These are phyloP conservation scores for Wallacemonas sp. DNA, from an alignment of 208 protist genomes.

Conservation along the genomic window DNA sequence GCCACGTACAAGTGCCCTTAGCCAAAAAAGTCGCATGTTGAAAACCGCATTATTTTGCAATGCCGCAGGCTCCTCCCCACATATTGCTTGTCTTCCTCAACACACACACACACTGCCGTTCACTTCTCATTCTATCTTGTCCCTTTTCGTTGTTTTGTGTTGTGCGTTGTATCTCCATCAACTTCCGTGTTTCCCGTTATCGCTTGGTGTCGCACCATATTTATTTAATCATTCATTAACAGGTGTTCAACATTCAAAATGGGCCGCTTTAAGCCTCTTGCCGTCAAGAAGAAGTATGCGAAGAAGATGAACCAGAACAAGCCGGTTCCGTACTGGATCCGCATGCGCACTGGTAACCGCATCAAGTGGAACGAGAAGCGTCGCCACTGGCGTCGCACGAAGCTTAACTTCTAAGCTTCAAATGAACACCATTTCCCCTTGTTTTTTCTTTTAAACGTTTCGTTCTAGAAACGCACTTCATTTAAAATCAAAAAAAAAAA, in stretches of 20 bases:
- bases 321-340: slow-evolving; percentile 93
- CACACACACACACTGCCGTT: too few relatives aligned
- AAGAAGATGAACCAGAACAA: slow-evolving; percentile 95
- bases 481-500: background rate
- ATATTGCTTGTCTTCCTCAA: too few relatives aligned
- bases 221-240: background rate
- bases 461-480: background rate
- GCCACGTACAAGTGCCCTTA: too few relatives aligned
- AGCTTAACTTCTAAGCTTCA: slow-evolving; percentile 88
- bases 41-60: too few relatives aligned
- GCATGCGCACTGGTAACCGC: slow-evolving; percentile 89
- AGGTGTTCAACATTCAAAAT: slow-evolving; percentile 34
- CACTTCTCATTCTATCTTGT: too few relatives aligned
- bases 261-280: slow-evolving; percentile 91
- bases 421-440: slow-evolving; percentile 3
- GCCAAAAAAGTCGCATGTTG: too few relatives aligned
- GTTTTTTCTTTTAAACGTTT: background rate
- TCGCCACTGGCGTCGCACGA: slow-evolving; percentile 95
- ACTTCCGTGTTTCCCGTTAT: too few relatives aligned
- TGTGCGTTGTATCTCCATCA: too few relatives aligned
- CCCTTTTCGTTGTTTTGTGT: too few relatives aligned
- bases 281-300: slow-evolving; percentile 93
- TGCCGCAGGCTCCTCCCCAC: too few relatives aligned
- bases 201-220: too few relatives aligned
- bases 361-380: slow-evolving; percentile 96